Evolutionary conservation across 2,329 filamentous ascomycete genomes (phyloP).

Genomic region (Alternaria longipes): DNA sequence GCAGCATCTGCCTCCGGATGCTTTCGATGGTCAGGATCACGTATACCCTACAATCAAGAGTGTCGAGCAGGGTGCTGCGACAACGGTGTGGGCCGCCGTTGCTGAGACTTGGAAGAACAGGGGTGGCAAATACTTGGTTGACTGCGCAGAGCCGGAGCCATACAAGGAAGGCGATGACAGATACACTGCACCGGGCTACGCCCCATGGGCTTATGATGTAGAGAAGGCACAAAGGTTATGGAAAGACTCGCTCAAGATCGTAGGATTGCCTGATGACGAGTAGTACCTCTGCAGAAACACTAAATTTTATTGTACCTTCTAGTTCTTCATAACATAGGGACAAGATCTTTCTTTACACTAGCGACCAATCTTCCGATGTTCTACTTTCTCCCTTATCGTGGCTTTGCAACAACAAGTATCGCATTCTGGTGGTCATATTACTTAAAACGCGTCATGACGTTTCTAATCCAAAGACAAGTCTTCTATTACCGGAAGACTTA

Average conservation of each 20-base stretch:
- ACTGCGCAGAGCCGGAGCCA: slow-evolving; percentile 38
- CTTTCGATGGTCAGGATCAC: neutral
- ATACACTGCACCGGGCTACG: slow-evolving; percentile 31
- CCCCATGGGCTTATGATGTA: slow-evolving; percentile 34
- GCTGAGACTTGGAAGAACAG: slow-evolving; percentile 55
- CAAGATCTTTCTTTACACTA: accelerated
- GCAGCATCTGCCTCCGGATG: slow-evolving; percentile 10
- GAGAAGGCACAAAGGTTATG: slow-evolving; percentile 45
- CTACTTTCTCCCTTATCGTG: too few relatives aligned
- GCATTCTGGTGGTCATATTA: accelerated
- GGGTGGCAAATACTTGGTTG: slow-evolving; percentile 59
- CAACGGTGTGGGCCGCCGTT: slow-evolving; percentile 57
- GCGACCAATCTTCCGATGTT: too few relatives aligned
- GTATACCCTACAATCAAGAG: slow-evolving; percentile 25
- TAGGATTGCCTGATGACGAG: neutral
- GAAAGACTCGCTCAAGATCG: slow-evolving; percentile 22
- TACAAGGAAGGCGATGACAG: slow-evolving; percentile 18
- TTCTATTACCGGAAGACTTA: neutral
- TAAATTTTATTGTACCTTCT: too few relatives aligned
- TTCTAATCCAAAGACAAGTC: neutral
- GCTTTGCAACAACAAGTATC: neutral
- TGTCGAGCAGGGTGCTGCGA: slow-evolving; percentile 60
- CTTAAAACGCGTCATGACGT: neutral
- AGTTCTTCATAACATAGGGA: too few relatives aligned
- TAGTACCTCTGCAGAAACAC: neutral